phyloP scores from a whole-genome alignment of 208 protist species.

The Acanthamoeba royreba region DNA sequence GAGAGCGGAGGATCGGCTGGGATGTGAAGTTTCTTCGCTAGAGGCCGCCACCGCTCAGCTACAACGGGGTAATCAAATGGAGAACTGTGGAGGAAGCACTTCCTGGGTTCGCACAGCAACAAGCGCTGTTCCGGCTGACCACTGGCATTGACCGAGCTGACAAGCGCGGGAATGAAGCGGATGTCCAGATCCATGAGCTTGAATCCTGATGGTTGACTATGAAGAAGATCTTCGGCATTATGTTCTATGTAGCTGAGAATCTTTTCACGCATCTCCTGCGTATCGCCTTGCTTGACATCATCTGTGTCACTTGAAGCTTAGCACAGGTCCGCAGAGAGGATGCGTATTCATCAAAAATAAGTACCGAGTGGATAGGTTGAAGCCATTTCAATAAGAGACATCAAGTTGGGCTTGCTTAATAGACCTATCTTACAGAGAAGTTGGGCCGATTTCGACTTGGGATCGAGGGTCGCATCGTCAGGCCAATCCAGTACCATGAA shows the following conservation, averaged over 20 bases:
- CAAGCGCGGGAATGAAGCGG: neutral
- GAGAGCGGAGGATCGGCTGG: neutral
- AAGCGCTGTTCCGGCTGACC: neutral
- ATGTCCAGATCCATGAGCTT: neutral
- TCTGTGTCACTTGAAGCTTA: no score
- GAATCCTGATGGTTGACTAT: neutral
- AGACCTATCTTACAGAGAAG: neutral
- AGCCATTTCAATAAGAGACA: neutral
- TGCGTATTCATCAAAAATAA: neutral
- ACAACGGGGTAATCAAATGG: neutral
- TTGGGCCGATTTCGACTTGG: neutral
- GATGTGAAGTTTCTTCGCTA: neutral
- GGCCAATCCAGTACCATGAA: neutral
- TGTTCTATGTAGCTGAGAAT: neutral
- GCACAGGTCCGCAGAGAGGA: neutral
- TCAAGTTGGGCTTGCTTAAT: neutral
- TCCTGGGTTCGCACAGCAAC: neutral
- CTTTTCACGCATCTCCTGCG: neutral
- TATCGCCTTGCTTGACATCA: neutral
- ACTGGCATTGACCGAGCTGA: neutral
- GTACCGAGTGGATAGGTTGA: neutral
- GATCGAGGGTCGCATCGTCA: neutral
- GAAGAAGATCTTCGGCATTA: neutral
- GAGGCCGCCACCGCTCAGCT: neutral
- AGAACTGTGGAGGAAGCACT: neutral